Conservation (phyloP, 768 basidiomycete genomes). For the Termitomyces sp. region DNA sequence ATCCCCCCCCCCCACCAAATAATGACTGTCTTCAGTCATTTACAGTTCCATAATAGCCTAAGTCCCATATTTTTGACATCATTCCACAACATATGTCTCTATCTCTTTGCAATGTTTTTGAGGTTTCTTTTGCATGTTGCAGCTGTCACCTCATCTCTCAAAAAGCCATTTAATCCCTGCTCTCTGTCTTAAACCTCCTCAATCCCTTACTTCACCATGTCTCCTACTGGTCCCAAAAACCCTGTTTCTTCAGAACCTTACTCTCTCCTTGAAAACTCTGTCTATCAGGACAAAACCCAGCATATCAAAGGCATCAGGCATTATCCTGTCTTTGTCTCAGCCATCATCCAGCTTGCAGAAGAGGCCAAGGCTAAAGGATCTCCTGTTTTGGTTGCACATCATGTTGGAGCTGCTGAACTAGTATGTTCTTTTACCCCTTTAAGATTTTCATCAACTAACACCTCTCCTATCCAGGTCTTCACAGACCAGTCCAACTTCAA, state of each 20-base stretch:
- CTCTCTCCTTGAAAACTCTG: background rate
- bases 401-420: background rate
- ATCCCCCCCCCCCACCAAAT: too few species aligned
- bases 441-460: background rate
- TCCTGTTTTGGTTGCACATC: background rate
- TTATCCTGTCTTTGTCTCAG: background rate
- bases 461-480: background rate
- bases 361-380: background rate
- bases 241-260: background rate
- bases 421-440: background rate
- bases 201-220: background rate
- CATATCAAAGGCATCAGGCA: background rate
- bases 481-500: background rate
- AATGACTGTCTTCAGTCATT: background rate
- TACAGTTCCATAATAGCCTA: too few species aligned
- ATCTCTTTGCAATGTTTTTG: too few species aligned
- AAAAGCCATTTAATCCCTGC: background rate
- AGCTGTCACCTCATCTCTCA: background rate
- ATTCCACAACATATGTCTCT: too few species aligned
- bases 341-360: background rate
- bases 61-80: too few species aligned
- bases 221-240: background rate
- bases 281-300: background rate
- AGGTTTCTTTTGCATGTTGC: background rate
- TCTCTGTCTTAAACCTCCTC: too few species aligned